These are phyloP conservation scores for Nannochloris sp. DNA, from an alignment of 139 green algal genomes.

Conservation along the genomic window DNA sequence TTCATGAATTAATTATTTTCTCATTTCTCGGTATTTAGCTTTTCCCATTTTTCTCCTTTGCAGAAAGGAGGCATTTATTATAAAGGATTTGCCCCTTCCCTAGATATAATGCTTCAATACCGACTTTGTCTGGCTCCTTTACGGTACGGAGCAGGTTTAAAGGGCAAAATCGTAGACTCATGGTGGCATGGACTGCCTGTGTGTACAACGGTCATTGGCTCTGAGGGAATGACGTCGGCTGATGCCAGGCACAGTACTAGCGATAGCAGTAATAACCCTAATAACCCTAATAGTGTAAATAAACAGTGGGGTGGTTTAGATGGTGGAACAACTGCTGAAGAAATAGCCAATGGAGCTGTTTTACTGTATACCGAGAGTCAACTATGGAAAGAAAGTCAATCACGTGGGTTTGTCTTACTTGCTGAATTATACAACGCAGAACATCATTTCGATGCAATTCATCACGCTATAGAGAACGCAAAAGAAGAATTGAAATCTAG, in stretches of 20 bases:
- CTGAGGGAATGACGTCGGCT: conserved; percentile 45
- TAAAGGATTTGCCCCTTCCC: conserved; percentile 32
- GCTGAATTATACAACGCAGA: conserved; percentile 39
- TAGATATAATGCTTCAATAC: conserved; percentile 43
- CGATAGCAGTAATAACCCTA: not conserved
- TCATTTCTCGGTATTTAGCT: not conserved
- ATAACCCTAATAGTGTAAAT: not conserved
- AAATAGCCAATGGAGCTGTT: conserved; percentile 21
- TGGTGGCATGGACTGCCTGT: conserved; percentile 53
- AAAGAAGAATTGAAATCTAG: not conserved
- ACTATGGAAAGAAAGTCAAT: conserved; percentile 23
- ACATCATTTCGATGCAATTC: conserved; percentile 62
- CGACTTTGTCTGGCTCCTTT: conserved; percentile 48
- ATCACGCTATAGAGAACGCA: conserved; percentile 61
- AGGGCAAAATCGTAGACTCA: conserved; percentile 60
- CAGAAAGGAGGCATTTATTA: conserved; percentile 28
- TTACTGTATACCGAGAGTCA: conserved; percentile 26
- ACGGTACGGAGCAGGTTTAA: conserved; percentile 56
- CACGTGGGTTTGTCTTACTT: conserved; percentile 19
- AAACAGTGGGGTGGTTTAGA: conserved; percentile 29
- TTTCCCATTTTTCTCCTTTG: not conserved
- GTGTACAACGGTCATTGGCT: conserved; percentile 43
- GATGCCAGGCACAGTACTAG: not conserved
- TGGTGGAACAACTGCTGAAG: not conserved
- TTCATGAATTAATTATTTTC: not conserved